Evolutionary conservation across 2,329 filamentous ascomycete genomes (phyloP).

Genomic region (Aspergillus fumigatus): DNA sequence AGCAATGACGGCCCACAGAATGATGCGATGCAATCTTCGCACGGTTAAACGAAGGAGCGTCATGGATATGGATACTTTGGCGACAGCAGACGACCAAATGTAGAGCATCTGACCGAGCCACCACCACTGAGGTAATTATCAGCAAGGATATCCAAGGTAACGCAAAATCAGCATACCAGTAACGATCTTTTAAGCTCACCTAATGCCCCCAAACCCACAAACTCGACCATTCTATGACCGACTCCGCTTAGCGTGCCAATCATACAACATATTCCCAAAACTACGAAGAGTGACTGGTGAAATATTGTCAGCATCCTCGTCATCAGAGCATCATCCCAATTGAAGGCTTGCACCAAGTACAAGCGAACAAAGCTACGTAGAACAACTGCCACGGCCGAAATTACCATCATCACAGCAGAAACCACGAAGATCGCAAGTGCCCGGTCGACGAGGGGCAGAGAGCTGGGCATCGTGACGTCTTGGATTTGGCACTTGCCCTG

Average conservation of each 20-base stretch:
- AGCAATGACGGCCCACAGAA: conserved; percentile 43
- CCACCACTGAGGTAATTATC: conserved; percentile 31
- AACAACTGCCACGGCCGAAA: conserved; percentile 15
- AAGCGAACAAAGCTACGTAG: conserved; percentile 21
- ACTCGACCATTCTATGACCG: conserved; percentile 6
- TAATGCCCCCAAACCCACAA: background rate
- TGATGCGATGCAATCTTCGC: conserved; percentile 34
- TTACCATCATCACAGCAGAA: conserved; percentile 14
- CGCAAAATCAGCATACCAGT: background rate
- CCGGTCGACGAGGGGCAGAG: conserved; percentile 15
- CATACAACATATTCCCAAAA: conserved; percentile 3
- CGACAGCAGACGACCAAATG: conserved; percentile 38
- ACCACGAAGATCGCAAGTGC: conserved; percentile 17
- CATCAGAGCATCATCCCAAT: conserved; percentile 17
- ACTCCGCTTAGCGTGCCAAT: conserved; percentile 2
- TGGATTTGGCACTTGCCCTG: background rate
- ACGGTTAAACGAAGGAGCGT: conserved; percentile 50
- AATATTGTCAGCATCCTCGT: background rate
- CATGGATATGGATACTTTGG: conserved; percentile 49
- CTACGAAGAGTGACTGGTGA: conserved; percentile 2
- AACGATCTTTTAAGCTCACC: background rate
- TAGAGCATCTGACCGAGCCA: conserved; percentile 52
- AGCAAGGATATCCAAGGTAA: background rate
- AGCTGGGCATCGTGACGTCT: conserved; percentile 4
- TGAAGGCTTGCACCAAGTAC: conserved; percentile 17